phyloP scores from a whole-genome alignment of 2,329 filamentous ascomycete genomes.

The Lachnellula cervina region DNA sequence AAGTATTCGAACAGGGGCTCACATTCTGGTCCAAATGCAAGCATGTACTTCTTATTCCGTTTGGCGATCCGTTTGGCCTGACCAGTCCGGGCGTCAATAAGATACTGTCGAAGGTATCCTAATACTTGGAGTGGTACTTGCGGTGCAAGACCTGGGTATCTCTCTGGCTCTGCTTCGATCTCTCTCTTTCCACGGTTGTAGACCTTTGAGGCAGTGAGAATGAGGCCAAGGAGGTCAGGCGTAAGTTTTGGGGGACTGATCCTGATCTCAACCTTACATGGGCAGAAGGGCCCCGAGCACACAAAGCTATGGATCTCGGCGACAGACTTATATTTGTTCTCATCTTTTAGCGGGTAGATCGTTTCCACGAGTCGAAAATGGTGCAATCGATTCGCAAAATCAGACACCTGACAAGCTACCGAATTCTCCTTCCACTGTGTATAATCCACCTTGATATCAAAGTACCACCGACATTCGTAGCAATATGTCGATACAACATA shows the following conservation, averaged over 20 bases:
- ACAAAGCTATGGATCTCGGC: conserved; percentile 46
- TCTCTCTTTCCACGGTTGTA: conserved; percentile 48
- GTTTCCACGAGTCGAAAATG: conserved; percentile 47
- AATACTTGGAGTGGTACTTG: conserved; percentile 51
- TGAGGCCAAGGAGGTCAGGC: conserved; percentile 41
- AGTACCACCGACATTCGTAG: conserved; percentile 55
- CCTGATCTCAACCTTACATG: conserved; percentile 46
- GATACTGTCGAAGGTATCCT: conserved; percentile 52
- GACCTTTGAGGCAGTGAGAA: conserved; percentile 50
- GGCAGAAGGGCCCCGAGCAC: conserved; percentile 56
- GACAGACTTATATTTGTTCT: conserved; percentile 23
- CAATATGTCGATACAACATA: conserved; percentile 59
- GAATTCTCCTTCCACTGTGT: conserved; percentile 33
- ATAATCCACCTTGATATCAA: conserved; percentile 53
- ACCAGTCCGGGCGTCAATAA: conserved; percentile 48
- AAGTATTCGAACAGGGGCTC: conserved; percentile 51
- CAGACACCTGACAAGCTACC: conserved; percentile 32
- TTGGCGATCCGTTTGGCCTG: conserved; percentile 51
- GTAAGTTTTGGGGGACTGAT: conserved; percentile 49
- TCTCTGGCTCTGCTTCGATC: conserved; percentile 45
- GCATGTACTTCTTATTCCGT: conserved; percentile 59
- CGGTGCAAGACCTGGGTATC: conserved; percentile 44
- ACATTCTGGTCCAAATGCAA: conserved; percentile 59
- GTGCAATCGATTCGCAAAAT: conserved; percentile 50
- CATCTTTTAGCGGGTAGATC: conserved; percentile 31